A percentile compares a stretch with the other conserved stretches of the same genome.
phyloP scores from a whole-genome alignment of 805 yeast species.

The Cyberlindnera maclurae region DNA sequence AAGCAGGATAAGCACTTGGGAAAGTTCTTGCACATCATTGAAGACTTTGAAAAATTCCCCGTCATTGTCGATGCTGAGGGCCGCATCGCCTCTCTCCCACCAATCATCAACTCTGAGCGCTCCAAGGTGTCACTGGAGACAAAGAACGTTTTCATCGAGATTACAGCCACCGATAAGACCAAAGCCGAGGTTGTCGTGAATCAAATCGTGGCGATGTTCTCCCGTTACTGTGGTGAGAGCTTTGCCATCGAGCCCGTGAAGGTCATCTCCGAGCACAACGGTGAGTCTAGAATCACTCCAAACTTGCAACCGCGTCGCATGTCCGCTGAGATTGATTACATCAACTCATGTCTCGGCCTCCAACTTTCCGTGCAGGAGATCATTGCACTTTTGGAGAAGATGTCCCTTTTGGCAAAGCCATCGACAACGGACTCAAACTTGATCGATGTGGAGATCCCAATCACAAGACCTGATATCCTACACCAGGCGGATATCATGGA shows the following conservation, averaged over 20 bases:
- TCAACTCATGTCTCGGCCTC: conserved; percentile 91
- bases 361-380: conserved; percentile 63
- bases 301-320: conserved; percentile 57
- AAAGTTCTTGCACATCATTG: conserved; percentile 80
- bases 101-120: conserved; percentile 88
- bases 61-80: conserved; percentile 74
- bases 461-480: conserved; percentile 90
- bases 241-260: conserved; percentile 88
- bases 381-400: conserved; percentile 58
- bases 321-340: conserved; percentile 72
- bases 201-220: conserved; percentile 92
- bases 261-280: conserved; percentile 75
- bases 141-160: conserved; percentile 82
- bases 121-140: conserved; percentile 85
- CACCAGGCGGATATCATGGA: conserved; percentile 99
- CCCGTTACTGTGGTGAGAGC: conserved; percentile 74
- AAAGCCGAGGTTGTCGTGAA: conserved; percentile 90
- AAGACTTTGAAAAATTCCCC: conserved; percentile 85
- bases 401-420: conserved; percentile 68
- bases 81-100: conserved; percentile 88
- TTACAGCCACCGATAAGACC: conserved; percentile 92
- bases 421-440: conserved; percentile 37
- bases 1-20: conserved; percentile 86
- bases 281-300: conserved; percentile 72
- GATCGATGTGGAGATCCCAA: conserved; percentile 58